Evolutionary conservation across 306 rosid genomes (phyloP), one percentile per base, ranked within the genome.

Genomic region (Cotoneaster glaucophyllus): DNA sequence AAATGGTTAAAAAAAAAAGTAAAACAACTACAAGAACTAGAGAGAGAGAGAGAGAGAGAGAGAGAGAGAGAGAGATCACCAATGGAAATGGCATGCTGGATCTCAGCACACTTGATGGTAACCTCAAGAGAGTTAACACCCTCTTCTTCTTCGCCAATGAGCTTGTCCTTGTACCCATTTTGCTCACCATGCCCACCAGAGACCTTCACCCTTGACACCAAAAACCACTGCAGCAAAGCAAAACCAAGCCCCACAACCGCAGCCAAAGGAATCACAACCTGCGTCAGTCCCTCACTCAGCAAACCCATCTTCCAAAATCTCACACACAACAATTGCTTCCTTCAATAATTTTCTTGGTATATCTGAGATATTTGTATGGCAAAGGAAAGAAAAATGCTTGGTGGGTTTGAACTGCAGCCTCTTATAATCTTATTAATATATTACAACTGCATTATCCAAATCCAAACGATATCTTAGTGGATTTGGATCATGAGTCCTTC

Each of bases 161-260:
- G 79, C 64, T 74, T 81, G 66, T 73, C 85, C 50, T 74, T 81
- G 19, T 75, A 76, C 8, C 82, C 82, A 41, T 75, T 69, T 61
- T 74, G 80, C 2, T 48, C 80, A 59, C 39, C 72, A 59, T 70
- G 31, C 41, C n/a, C 32, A 57, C 69, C 82, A 63, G 87, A 85
- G 63, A 87, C 86, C 83, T 54, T 77, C 28, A 91, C 87, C 72
- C 37, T 87, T 15, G 88, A 89, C 24, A 89, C 92, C 74, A 89
- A 64, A 76, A 80, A 43, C 92, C 92, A 91, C 65, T 86, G 97
- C 85, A 87, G 84, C 82, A 89, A 77, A 59, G 90, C 87, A 87
- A 87, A 86, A 29, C 81, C 89, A 59, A 87, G 71, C 52, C 94
- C 92, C 41, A 87, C 34, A 39, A 91, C 67, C 26, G 90, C 92